Conservation (phyloP, 495 filamentous ascomycete species). For the Viridothelium virens region DNA sequence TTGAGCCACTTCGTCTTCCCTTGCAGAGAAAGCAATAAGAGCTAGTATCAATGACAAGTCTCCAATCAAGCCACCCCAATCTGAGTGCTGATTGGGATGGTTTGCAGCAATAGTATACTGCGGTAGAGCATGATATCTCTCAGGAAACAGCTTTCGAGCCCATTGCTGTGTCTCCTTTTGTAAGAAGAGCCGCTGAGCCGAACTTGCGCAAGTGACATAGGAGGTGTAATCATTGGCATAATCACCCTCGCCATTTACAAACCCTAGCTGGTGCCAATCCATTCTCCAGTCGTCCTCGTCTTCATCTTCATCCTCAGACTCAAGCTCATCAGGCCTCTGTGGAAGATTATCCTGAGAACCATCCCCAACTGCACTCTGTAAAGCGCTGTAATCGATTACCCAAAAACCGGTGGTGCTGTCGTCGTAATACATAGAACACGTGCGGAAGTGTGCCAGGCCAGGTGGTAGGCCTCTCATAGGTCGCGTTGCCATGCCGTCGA, state of each 20-base stretch:
- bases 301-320: neutral
- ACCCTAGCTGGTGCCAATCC: constrained; percentile 22
- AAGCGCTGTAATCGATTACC: constrained; percentile 15
- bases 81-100: constrained; percentile 1
- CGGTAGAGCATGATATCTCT: constrained; percentile 22
- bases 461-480: neutral
- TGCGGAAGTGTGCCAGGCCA: neutral
- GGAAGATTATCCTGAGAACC: neutral
- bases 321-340: neutral
- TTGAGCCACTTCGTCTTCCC: neutral
- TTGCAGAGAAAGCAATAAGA: constrained; percentile 26
- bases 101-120: neutral
- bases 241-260: constrained; percentile 1
- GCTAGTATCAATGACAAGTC: constrained; percentile 32
- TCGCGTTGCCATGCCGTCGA: neutral
- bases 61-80: constrained; percentile 26
- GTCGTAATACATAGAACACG: constrained; percentile 18
- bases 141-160: constrained; percentile 27
- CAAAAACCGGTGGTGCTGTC: constrained; percentile 10
- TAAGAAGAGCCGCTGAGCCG: constrained; percentile 14
- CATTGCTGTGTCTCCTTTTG: constrained; percentile 23
- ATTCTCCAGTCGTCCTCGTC: neutral
- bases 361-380: constrained; percentile 14
- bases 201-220: constrained; percentile 11
- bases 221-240: neutral